Conservation (phyloP, 2,329 filamentous ascomycete genomes). For the Bipolaris bicolor region DNA sequence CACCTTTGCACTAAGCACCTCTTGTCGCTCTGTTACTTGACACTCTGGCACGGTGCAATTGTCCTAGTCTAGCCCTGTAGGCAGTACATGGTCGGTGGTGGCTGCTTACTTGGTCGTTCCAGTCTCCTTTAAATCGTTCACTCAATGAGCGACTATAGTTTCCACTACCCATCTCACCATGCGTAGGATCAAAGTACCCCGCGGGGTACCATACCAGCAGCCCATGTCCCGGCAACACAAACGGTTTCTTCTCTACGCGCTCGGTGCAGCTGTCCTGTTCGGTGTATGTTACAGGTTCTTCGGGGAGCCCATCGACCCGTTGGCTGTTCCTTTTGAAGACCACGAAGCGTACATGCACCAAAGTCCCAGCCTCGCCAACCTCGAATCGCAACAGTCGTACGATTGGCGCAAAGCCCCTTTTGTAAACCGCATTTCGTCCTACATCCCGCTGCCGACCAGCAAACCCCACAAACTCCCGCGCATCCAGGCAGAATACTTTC, state of each 20-base stretch:
- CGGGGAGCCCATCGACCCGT: slow-evolving; percentile 34
- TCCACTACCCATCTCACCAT: slow-evolving; percentile 24
- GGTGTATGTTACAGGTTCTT: slow-evolving; percentile 39
- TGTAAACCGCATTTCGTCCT: slow-evolving; percentile 45
- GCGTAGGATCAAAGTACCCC: slow-evolving; percentile 39
- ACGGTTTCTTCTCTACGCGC: slow-evolving; percentile 34
- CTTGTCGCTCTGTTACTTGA: slow-evolving; percentile 2
- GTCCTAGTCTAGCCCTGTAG: background rate
- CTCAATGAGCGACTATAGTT: slow-evolving; percentile 8
- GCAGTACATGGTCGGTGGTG: background rate
- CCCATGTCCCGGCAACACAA: slow-evolving; percentile 43
- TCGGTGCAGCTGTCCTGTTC: slow-evolving; percentile 32
- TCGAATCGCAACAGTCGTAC: slow-evolving; percentile 36
- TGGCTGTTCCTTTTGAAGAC: slow-evolving; percentile 36
- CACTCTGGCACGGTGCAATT: background rate
- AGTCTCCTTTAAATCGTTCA: slow-evolving; percentile 6
- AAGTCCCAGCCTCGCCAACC: slow-evolving; percentile 18
- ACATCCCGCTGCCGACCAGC: slow-evolving; percentile 48
- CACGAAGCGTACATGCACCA: slow-evolving; percentile 45
- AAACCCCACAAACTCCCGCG: slow-evolving; percentile 47
- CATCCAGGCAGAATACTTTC: slow-evolving; percentile 50
- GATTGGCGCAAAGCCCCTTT: slow-evolving; percentile 53
- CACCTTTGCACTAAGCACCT: background rate
- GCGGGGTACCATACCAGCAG: slow-evolving; percentile 26
- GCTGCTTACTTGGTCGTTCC: slow-evolving; percentile 1